Conservation (phyloP, 2,329 filamentous ascomycete species). For the Pseudomassariella vexata region DNA sequence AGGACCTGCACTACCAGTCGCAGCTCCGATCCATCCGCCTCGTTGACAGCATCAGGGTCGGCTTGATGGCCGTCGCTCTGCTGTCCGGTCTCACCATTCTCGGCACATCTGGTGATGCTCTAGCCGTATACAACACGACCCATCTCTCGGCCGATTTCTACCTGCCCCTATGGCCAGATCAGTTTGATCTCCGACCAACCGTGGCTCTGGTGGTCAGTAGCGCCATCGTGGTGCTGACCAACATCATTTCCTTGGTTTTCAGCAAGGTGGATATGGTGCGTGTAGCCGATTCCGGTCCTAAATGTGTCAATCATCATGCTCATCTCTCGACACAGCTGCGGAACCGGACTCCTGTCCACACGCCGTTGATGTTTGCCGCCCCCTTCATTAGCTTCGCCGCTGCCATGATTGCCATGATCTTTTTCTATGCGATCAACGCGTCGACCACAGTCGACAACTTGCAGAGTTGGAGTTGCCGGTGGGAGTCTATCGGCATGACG, state of each 20-base stretch:
- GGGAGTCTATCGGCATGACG: constrained; percentile 47
- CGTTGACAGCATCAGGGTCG: constrained; percentile 39
- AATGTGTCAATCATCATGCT: too few species aligned
- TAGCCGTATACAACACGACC: constrained; percentile 51
- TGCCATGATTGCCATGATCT: constrained; percentile 45
- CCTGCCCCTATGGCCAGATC: constrained; percentile 52
- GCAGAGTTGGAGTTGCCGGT: constrained; percentile 59
- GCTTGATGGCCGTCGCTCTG: constrained; percentile 43
- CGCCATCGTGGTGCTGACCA: constrained; percentile 42
- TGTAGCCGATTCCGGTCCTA: too few species aligned
- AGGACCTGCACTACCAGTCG: constrained; percentile 32
- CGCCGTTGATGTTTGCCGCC: constrained; percentile 29
- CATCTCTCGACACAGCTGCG: constrained; percentile 31
- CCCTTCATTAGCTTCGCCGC: constrained; percentile 38
- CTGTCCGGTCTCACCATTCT: constrained; percentile 46
- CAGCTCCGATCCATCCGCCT: constrained; percentile 28
- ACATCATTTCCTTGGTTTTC: constrained; percentile 39
- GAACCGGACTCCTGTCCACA: constrained; percentile 26
- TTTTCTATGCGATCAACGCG: constrained; percentile 52
- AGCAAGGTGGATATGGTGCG: constrained; percentile 46
- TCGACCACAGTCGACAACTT: constrained; percentile 48
- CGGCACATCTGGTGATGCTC: constrained; percentile 47
- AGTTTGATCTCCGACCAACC: constrained; percentile 52
- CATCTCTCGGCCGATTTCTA: constrained; percentile 39
- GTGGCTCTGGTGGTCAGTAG: constrained; percentile 48